These are phyloP conservation scores for Yamadazyma sp. DNA, from an alignment of 805 yeast species.

Conservation along the genomic window DNA sequence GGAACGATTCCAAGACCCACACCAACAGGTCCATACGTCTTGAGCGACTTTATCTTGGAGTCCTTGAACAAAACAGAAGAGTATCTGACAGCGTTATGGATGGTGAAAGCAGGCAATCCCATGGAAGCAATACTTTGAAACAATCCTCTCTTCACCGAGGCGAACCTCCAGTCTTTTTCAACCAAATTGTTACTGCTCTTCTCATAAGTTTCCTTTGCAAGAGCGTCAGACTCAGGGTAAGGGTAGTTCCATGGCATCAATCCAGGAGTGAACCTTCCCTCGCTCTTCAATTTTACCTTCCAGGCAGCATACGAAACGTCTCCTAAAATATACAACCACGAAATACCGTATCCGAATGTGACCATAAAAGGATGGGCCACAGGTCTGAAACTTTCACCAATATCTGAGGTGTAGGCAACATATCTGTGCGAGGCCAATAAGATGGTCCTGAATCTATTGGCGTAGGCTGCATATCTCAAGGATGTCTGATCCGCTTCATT, in stretches of 20 bases:
- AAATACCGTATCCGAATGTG: constrained; percentile 62
- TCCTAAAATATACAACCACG: constrained; percentile 74
- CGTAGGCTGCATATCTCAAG: constrained; percentile 80
- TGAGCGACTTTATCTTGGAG: constrained; percentile 45
- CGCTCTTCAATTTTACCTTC: constrained; percentile 64
- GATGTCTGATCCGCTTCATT: constrained; percentile 17
- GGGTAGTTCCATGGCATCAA: constrained; percentile 65
- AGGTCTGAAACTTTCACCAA: constrained; percentile 85
- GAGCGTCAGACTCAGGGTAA: constrained; percentile 42
- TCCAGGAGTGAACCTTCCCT: constrained; percentile 61
- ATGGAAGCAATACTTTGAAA: constrained; percentile 82
- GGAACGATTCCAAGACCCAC: constrained; percentile 78
- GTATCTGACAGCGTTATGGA: constrained; percentile 72
- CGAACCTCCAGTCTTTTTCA: constrained; percentile 66
- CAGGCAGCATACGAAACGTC: constrained; percentile 75
- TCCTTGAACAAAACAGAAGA: constrained; percentile 63
- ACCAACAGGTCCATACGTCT: constrained; percentile 76
- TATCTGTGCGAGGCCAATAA: constrained; percentile 73
- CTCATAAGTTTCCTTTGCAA: constrained; percentile 35
- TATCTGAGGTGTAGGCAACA: constrained; percentile 83
- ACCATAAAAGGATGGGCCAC: constrained; percentile 73
- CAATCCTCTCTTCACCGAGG: constrained; percentile 67
- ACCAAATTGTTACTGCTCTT: constrained; percentile 25
- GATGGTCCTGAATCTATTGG: constrained; percentile 70
- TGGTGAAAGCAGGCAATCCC: constrained; percentile 86